These are phyloP conservation scores for Ehretia macrophylla DNA, from an alignment of 257 asterid genomes.

Conservation along the genomic window DNA sequence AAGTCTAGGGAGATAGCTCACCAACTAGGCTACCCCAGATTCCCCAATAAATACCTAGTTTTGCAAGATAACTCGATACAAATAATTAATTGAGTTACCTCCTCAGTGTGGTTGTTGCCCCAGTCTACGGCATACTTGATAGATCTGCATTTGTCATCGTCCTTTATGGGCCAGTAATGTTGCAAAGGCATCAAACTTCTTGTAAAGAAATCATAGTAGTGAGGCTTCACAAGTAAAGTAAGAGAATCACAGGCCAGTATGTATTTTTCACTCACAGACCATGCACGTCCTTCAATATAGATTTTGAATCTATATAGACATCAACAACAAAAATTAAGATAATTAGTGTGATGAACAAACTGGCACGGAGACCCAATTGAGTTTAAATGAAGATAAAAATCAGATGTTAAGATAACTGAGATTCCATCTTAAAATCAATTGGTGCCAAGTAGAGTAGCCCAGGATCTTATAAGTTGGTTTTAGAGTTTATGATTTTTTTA, in stretches of 20 bases:
- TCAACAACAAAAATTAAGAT: neutral
- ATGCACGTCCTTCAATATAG: conserved; percentile 82
- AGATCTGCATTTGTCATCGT: conserved; percentile 65
- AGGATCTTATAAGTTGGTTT: no score
- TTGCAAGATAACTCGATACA: neutral
- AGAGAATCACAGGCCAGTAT: conserved; percentile 83
- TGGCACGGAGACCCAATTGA: neutral
- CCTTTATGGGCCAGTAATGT: conserved; percentile 86
- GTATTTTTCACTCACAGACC: conserved; percentile 98
- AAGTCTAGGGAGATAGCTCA: no score
- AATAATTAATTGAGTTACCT: conserved; percentile 39
- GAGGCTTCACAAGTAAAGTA: conserved; percentile 52
- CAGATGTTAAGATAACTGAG: neutral
- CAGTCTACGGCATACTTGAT: conserved; percentile 80
- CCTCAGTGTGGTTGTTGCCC: conserved; percentile 57
- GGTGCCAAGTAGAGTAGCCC: no score
- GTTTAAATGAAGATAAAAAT: neutral
- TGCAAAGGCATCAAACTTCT: conserved; percentile 72
- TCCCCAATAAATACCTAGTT: no score
- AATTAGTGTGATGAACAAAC: no score
- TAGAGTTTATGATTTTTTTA: no score
- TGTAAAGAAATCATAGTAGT: conserved; percentile 74
- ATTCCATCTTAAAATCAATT: no score
- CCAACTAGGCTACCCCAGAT: no score
- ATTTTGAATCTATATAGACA: conserved; percentile 58